Evolutionary conservation across 2,329 filamentous ascomycete species (phyloP).

Genomic region (Penicillium sp.): DNA sequence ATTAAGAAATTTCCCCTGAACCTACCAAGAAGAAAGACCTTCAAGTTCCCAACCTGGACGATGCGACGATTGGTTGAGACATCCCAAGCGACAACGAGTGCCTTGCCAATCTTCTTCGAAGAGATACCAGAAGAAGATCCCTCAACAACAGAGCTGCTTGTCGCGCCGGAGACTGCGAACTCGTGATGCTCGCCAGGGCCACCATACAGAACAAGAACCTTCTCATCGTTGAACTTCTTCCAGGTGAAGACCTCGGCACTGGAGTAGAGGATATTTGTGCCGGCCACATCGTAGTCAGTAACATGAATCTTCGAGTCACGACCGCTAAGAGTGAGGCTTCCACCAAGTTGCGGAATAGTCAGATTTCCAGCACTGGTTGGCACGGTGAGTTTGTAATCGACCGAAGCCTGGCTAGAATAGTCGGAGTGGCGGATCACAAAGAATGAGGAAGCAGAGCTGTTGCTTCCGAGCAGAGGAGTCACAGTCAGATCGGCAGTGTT

Average conservation of each 20-base stretch:
- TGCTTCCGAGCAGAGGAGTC: conserved; percentile 61
- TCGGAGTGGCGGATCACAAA: conserved; percentile 70
- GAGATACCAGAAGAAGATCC: conserved; percentile 38
- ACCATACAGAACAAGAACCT: conserved; percentile 50
- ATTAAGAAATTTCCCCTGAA: not conserved
- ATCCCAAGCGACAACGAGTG: conserved; percentile 55
- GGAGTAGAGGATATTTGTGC: conserved; percentile 48
- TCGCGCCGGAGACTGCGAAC: conserved; percentile 40
- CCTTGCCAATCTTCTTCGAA: conserved; percentile 34
- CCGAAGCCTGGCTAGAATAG: conserved; percentile 62
- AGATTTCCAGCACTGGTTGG: conserved; percentile 45
- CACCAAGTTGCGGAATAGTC: conserved; percentile 47
- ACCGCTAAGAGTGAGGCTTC: conserved; percentile 43
- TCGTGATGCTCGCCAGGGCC: conserved; percentile 47
- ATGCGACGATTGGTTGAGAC: conserved; percentile 54
- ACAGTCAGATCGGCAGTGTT: conserved; percentile 61
- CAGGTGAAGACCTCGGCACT: conserved; percentile 52
- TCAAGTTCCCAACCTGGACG: conserved; percentile 49
- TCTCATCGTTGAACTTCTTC: conserved; percentile 64
- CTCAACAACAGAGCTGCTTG: conserved; percentile 35
- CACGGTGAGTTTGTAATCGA: conserved; percentile 66
- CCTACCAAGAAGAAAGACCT: conserved; percentile 60
- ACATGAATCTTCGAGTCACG: conserved; percentile 52
- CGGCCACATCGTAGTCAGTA: conserved; percentile 46
- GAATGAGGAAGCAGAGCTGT: conserved; percentile 54